Base-by-base conservation (phyloP, 140 eudicot genomes). In the Bidens hawaiensis region DNA sequence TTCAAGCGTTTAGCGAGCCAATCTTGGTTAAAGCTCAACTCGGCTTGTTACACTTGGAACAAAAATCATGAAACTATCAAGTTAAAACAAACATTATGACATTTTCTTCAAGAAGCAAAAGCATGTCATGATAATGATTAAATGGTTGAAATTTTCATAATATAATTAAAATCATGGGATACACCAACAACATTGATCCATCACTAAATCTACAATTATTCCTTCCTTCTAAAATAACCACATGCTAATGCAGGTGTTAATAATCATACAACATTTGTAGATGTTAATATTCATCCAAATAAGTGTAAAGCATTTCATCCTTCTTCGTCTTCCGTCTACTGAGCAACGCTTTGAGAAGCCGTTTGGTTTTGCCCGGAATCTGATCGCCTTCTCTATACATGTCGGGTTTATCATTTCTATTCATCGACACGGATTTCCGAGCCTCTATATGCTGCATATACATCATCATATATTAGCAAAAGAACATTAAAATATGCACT, bases 251-350 rank as follows among this genome's bases (percentile, higher is more conserved):
- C 27, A 63, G 65, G 58, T 19, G 27, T 19, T 43, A 43, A 55
- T 8, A 41, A 26, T 68, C 58, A 40, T 42, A 68, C n/a, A n/a
- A n/a, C 45, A 28, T 59, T 22, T 43, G 17, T 46, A 34, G 4
- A 17, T n/a, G n/a, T 57, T 62, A 87, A 51, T 91, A 91, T 82
- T 91, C 98, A 82, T 91, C 98, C 68, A 91, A 75, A 57, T 87
- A 91, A 33, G 89, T 87, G 70, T 87, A 87, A 38, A 91, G 73
- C 73, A 57, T 87, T 6, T 91, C 96, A 16, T 91, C 98, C 74
- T 91, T 91, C 87, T 81, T 91, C n/a, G 94, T 75, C 75, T 85
- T 84, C 18, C 95, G 85, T 58, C 94, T 67, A 59, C 87, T 91
- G 31, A 91, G 95, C 83, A 87, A 67, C 1, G 96, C 81, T 80